Evolutionary conservation across 2,329 filamentous ascomycete species (phyloP), one percentile per base, ranked within the genome.

Genomic region (Malbranchea zuffiana): DNA sequence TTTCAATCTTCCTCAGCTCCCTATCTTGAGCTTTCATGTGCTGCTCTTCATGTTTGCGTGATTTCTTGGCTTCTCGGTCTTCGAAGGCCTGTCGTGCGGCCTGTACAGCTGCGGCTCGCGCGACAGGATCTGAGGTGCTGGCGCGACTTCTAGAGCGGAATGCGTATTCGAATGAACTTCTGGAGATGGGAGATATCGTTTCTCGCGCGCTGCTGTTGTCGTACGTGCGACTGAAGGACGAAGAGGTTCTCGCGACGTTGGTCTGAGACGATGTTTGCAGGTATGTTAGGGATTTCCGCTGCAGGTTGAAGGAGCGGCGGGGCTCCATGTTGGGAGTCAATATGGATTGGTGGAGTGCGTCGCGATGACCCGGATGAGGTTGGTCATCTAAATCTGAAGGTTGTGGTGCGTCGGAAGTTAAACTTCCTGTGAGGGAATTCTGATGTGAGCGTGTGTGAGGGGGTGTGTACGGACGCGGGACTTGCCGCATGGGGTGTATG

Each of bases 31-130:
- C 58, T 59, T 58, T 71, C 40, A 60, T 50, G 31, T 61, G 66
- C 37, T 72, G 70, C 47, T 69, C 63, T 48, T 74, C 68, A 30
- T 66, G 56, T 46, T 71, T 72, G 33, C 61, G 65, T 37, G 66
- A 66, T 47, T 75, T 76, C 23, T 66, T 69, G 3, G 67, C 69
- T 54, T 76, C 71, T 45, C 72, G 72, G 45, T 75, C 70, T 40
- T 71, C 63, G 50, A 75, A 76, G 20, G 72, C 72, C 34, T 67
- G 60, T 5, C 74, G 65, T 4, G 70, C 67, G 29, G 68, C 70
- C 37, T 69, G 66, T 6, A 77, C 71, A 3, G 66, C 66, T 12
- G 72, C 71, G 27, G 71, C 71, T 25, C 71, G 66, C 4, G 67
- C 66, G 19, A 66, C 61, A 5, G 71, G 63, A 46, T 75, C 72